Evolutionary conservation across 768 basidiomycete species (phyloP).

Genomic region (Austroboletus eburneus): DNA sequence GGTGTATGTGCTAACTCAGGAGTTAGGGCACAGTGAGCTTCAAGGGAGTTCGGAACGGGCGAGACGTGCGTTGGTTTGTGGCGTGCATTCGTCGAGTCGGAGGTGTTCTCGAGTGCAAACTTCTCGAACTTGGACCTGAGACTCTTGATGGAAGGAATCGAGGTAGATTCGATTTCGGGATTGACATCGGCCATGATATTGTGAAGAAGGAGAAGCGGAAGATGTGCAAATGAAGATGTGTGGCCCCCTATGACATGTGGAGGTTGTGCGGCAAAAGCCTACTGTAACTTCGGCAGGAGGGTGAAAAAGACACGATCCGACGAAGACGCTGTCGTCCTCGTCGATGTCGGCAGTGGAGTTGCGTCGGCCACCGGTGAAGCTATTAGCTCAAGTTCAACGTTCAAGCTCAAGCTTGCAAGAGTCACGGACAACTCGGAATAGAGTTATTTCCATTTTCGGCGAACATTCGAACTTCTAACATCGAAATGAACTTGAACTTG

Average conservation of each 20-base stretch:
- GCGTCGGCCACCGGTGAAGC: no score
- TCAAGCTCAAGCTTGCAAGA: no score
- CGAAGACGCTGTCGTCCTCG: conserved; percentile 8
- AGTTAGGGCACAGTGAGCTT: conserved; percentile 13
- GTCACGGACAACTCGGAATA: conserved; percentile 11
- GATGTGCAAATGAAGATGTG: conserved; percentile 3
- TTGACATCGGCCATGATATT: conserved; percentile 16
- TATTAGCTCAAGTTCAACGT: no score
- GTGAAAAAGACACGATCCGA: background rate
- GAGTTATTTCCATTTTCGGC: conserved; percentile 8
- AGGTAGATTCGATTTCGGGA: conserved; percentile 46
- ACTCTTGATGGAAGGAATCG: conserved; percentile 62
- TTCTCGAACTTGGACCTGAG: conserved; percentile 70
- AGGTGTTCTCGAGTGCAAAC: conserved; percentile 44
- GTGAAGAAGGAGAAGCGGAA: background rate
- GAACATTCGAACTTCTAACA: background rate
- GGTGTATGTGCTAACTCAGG: conserved; percentile 34
- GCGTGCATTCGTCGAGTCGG: background rate
- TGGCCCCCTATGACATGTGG: background rate
- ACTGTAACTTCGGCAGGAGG: background rate
- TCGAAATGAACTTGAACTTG: no score
- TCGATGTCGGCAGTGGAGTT: conserved; percentile 1
- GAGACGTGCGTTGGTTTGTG: conserved; percentile 1
- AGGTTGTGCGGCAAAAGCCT: conserved; percentile 3
- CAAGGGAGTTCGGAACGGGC: conserved; percentile 5